These are phyloP conservation scores for Cochliopodium minus DNA, from an alignment of 208 protist genomes.

Conservation along the genomic window DNA sequence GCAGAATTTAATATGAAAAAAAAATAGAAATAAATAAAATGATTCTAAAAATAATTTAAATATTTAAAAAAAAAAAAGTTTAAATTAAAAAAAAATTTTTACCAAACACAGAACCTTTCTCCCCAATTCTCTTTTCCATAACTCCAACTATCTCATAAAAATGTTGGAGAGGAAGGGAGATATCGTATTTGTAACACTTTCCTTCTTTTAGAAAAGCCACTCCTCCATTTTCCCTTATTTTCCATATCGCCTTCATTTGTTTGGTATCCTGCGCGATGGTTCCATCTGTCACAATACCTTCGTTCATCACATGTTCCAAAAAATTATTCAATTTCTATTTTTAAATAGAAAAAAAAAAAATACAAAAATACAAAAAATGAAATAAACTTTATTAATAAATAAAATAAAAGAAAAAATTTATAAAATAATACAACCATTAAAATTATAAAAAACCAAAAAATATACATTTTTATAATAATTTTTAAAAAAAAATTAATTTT, in stretches of 20 bases:
- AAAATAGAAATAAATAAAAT: constrained; percentile 4
- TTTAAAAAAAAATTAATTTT: constrained; percentile 25
- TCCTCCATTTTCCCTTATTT: background rate
- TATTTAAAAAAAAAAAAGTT: too few relatives aligned
- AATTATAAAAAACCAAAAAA: too few relatives aligned
- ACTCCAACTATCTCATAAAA: constrained; percentile 44
- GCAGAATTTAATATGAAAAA: background rate
- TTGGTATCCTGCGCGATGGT: background rate
- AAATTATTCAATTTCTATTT: constrained; percentile 32
- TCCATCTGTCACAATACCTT: background rate
- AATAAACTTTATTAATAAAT: background rate
- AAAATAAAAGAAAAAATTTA: constrained; percentile 15
- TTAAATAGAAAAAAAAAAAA: background rate
- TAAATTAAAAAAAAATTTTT: too few relatives aligned
- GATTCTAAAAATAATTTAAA: too few relatives aligned
- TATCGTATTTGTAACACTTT: constrained; percentile 54
- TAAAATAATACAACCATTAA: constrained; percentile 24
- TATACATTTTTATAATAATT: too few relatives aligned
- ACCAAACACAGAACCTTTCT: background rate
- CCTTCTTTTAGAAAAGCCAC: constrained; percentile 25
- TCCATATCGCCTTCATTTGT: background rate
- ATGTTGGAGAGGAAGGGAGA: constrained; percentile 39
- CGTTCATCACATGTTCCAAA: constrained; percentile 37
- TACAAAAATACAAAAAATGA: background rate
- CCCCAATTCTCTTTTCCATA: constrained; percentile 21